Base-by-base conservation (phyloP, 176 grass and related monocot species). In the Panicum miliaceum region DNA sequence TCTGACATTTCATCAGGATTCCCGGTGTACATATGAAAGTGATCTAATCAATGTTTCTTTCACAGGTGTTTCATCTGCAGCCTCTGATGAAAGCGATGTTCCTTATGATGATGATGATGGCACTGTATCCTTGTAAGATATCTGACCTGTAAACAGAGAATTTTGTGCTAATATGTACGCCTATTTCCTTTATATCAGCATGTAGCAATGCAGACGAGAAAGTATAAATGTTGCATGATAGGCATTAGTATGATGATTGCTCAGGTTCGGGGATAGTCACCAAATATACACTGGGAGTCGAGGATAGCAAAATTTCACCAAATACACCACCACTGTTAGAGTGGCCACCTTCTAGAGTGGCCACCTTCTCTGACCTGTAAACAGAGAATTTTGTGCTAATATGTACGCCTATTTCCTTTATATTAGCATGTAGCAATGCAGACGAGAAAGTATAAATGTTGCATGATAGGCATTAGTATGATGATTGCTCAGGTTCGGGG, bases 111-210 rank as follows among this genome's bases (percentile, higher is more conserved):
- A 81, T 58, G 88, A 85, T 48, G 83, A 86, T 20, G 77, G 12
- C 70, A 82, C 76, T n/a, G 11, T 73, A 73, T 75, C 92, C 40
- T 52, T 87, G 92, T 94, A 85, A 87, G 92, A 84, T 86, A 18
- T 73, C 53, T 71, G 41, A 71, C 53, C 18, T 64, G n/a, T 35
- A 46, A 85, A 64, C 27, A 60, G n/a, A 64, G 78, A 73, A 47
- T 59, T 40, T 72, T 66, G 41, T 32, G 74, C 48, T 51, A 79
- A 75, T 12, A 67, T 6, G 19, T 62, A 38, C 52, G 29, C 16
- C 40, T 47, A 27, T 90, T 81, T 46, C 37, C 14, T 67, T 32
- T 78, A 6, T 7, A 76, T 69, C 12, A 37, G 34, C 40, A 40
- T 76, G 43, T 68, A 32, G 29, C 29, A 32, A 32, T 32, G 29